Percentiles rank a stretch among this genome's conserved stretches.
Conservation (phyloP, 768 basidiomycete species). For the Leucocoprinus leucothites region DNA sequence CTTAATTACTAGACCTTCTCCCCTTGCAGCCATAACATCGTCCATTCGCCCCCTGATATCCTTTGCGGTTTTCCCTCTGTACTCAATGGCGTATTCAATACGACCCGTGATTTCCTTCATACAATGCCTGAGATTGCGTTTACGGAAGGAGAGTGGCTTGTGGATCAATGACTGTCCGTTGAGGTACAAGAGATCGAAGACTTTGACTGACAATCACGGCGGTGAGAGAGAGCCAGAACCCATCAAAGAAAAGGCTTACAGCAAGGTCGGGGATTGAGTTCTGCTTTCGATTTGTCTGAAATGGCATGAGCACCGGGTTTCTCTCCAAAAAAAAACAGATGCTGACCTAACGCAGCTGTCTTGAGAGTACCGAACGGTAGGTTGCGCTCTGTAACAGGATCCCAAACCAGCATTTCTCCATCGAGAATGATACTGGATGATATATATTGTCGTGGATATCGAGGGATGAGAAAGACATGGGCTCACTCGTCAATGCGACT, state of each 20-base stretch:
- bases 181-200: constrained; percentile 91
- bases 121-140: constrained; percentile 69
- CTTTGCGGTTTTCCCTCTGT: constrained; percentile 70
- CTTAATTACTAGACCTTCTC: constrained; percentile 94
- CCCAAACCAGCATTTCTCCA: constrained; percentile 99
- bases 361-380: constrained; percentile 93
- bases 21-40: constrained; percentile 76
- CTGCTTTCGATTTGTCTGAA: constrained; percentile 67
- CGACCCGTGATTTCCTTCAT: constrained; percentile 72
- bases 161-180: constrained; percentile 79
- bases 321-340: constrained; percentile 14
- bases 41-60: constrained; percentile 83
- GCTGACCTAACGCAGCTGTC: constrained; percentile 80
- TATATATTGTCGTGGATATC: constrained; percentile 1
- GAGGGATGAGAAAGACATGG: neutral
- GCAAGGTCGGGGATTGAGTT: constrained; percentile 82
- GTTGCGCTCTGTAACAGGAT: constrained; percentile 83
- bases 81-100: constrained; percentile 75
- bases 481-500: constrained; percentile 77
- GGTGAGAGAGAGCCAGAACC: neutral
- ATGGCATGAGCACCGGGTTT: neutral
- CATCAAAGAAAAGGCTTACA: constrained; percentile 49
- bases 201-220: constrained; percentile 65
- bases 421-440: constrained; percentile 80
- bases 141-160: constrained; percentile 70